Evolutionary conservation across 225 moss, liverwort and hornwort species (phyloP).

Genomic region (Polytrichum formosum): DNA sequence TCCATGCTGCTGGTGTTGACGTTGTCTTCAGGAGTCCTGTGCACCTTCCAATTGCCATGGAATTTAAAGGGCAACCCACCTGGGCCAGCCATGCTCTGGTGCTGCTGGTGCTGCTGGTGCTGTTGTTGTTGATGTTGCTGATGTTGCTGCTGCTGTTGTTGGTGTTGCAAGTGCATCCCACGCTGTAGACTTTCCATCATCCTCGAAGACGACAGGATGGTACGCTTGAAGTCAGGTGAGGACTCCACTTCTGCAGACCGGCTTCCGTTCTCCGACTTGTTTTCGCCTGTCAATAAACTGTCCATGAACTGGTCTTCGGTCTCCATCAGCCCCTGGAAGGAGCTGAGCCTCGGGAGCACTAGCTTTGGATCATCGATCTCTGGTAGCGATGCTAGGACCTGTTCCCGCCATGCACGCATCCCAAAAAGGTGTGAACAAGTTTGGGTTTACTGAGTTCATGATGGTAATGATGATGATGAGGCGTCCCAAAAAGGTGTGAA

Average conservation of each 20-base stretch:
- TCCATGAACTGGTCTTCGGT: slow-evolving; percentile 64
- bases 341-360: slow-evolving; percentile 67
- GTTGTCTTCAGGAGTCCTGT: background rate
- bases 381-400: slow-evolving; percentile 85
- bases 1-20: background rate
- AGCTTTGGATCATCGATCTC: slow-evolving; percentile 82
- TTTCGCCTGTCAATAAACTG: slow-evolving; percentile 47
- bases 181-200: slow-evolving; percentile 15
- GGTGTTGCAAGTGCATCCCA: slow-evolving; percentile 4
- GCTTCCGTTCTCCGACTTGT: slow-evolving; percentile 29
- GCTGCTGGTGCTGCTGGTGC: no score
- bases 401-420: background rate
- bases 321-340: slow-evolving; percentile 67
- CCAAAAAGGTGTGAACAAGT: no score
- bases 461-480: no score
- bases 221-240: slow-evolving; percentile 31
- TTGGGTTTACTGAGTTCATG: no score
- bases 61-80: slow-evolving; percentile 21
- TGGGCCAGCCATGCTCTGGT: no score
- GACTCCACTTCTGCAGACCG: slow-evolving; percentile 34
- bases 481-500: no score
- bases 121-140: no score
- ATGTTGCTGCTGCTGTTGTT: no score
- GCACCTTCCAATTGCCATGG: slow-evolving; percentile 28
- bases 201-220: slow-evolving; percentile 19